Percentiles rank a stretch among this genome's conserved stretches.
Evolutionary conservation across 805 yeast genomes (phyloP).

Genomic region (Wickerhamomyces kurtzmanii): DNA sequence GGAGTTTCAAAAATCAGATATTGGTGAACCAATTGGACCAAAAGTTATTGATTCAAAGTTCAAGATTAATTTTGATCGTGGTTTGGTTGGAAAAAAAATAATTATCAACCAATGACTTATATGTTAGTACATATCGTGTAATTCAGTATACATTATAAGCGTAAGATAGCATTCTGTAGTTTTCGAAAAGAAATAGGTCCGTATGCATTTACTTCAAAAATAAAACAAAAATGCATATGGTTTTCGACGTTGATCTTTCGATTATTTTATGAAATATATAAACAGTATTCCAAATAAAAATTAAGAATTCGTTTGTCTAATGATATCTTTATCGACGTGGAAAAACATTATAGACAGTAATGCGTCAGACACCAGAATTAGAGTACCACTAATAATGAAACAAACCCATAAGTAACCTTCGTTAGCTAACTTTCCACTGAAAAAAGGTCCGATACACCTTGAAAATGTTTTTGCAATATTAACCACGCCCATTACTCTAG

Average conservation of each 20-base stretch:
- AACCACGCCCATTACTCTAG: constrained; percentile 76
- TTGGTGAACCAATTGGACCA: no score
- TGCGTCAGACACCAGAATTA: constrained; percentile 30
- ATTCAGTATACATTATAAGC: not conserved
- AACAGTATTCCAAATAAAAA: no score
- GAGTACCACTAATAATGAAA: constrained; percentile 39
- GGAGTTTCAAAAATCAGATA: constrained; percentile 11
- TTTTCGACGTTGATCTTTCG: no score
- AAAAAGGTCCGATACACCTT: constrained; percentile 69
- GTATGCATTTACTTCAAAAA: no score
- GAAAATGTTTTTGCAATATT: constrained; percentile 83
- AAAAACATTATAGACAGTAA: constrained; percentile 21
- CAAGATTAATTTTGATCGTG: constrained; percentile 29
- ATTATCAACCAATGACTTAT: no score
- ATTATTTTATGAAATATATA: no score
- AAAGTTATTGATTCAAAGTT: no score
- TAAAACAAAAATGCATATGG: no score
- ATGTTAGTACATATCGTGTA: not conserved
- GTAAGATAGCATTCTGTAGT: constrained; percentile 4
- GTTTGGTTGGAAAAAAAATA: constrained; percentile 28
- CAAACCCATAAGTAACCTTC: constrained; percentile 34
- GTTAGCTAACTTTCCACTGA: constrained; percentile 69
- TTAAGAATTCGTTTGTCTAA: no score
- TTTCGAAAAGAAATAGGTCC: constrained; percentile 3
- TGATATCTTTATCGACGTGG: constrained; percentile 20